These are phyloP conservation scores for Pogostemon cablin DNA, from an alignment of 257 asterid genomes.

Conservation along the genomic window DNA sequence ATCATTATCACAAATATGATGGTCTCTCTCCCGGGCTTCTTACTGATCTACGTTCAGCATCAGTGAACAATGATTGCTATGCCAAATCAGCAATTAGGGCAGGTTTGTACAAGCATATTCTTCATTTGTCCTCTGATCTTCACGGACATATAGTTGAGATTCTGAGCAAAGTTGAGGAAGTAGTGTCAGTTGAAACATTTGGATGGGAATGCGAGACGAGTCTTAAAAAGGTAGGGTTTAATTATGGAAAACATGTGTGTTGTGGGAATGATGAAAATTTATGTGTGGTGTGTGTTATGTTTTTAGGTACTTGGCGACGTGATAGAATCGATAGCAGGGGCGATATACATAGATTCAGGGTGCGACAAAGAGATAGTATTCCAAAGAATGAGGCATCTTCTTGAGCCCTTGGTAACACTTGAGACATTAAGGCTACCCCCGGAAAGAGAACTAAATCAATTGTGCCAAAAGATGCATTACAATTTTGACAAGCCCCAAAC, in stretches of 20 bases:
- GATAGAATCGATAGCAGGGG: conserved; percentile 82
- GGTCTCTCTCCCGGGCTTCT: conserved; percentile 69
- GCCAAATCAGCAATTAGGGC: conserved; percentile 66
- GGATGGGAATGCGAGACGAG: conserved; percentile 71
- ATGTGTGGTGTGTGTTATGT: neutral
- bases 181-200: conserved; percentile 45
- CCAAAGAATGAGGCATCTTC: conserved; percentile 63
- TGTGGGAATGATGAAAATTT: neutral
- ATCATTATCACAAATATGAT: conserved; percentile 57
- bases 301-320: conserved; percentile 85
- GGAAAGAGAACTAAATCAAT: conserved; percentile 53
- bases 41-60: conserved; percentile 87
- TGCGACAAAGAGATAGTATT: conserved; percentile 54
- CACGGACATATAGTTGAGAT: conserved; percentile 50
- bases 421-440: conserved; percentile 72
- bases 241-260: neutral
- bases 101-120: conserved; percentile 64
- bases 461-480: conserved; percentile 60
- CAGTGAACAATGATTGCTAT: conserved; percentile 81
- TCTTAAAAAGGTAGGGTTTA: conserved; percentile 65
- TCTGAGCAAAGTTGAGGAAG: conserved; percentile 33
- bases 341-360: conserved; percentile 74
- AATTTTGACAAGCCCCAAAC: conserved; percentile 28
- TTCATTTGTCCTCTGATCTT: conserved; percentile 68
- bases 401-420: conserved; percentile 78